Evolutionary conservation across 2,329 filamentous ascomycete species (phyloP).

Genomic region (Xylariaceae sp.): DNA sequence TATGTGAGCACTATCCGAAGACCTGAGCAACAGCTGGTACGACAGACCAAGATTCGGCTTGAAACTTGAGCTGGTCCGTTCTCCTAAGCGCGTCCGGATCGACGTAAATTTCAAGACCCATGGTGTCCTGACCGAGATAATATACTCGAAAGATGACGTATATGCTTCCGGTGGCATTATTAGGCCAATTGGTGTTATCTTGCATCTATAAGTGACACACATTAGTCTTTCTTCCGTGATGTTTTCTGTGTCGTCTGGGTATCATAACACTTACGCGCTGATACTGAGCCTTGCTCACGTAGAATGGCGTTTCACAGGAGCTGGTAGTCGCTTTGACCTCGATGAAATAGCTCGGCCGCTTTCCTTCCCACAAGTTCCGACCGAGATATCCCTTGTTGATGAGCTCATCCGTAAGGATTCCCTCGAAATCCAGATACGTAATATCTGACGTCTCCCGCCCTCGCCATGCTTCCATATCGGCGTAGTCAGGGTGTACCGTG

Average conservation of each 20-base stretch:
- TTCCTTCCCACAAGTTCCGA: constrained; percentile 24
- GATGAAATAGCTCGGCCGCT: constrained; percentile 42
- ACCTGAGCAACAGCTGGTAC: neutral
- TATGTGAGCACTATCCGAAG: neutral
- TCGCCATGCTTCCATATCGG: constrained; percentile 38
- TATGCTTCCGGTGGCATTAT: constrained; percentile 6
- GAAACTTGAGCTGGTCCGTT: constrained; percentile 4
- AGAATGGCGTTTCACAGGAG: constrained; percentile 40
- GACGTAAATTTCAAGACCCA: constrained; percentile 18
- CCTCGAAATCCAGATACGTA: constrained; percentile 38
- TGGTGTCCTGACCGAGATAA: constrained; percentile 12
- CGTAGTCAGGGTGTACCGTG: constrained; percentile 38
- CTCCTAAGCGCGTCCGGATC: constrained; percentile 13
- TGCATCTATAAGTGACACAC: constrained; percentile 1
- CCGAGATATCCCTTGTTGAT: constrained; percentile 35
- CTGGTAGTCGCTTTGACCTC: constrained; percentile 51
- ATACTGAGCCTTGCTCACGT: constrained; percentile 46
- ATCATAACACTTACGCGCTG: constrained; percentile 35
- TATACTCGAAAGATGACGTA: constrained; percentile 24
- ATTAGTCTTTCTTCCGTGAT: neutral
- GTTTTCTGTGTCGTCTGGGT: neutral
- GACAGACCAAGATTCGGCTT: constrained; percentile 6
- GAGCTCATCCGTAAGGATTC: constrained; percentile 35
- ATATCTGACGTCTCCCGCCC: constrained; percentile 47
- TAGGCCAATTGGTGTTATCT: neutral